phyloP scores from a whole-genome alignment of 208 protist genomes.

The Borovskyia barvae region DNA sequence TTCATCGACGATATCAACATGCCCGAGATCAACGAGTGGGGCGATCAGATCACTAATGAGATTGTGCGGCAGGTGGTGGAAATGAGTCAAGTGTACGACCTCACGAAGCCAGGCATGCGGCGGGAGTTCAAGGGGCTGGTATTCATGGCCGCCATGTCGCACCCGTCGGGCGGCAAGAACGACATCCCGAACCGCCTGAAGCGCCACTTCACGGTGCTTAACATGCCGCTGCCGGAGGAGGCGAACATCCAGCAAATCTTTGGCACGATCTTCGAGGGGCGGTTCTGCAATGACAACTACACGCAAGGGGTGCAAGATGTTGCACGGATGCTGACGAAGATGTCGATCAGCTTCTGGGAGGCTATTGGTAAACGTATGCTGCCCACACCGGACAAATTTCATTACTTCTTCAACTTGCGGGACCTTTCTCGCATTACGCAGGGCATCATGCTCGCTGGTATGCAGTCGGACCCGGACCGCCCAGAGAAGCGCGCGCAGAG shows the following conservation, averaged over 20 bases:
- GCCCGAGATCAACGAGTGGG: conserved; percentile 96
- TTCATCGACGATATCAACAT: conserved; percentile 98
- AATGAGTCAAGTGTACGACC: conserved; percentile 84
- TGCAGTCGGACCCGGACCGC: conserved; percentile 83
- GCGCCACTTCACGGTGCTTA: conserved; percentile 96
- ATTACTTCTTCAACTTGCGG: conserved; percentile 99
- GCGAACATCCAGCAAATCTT: conserved; percentile 94
- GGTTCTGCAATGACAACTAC: conserved; percentile 91
- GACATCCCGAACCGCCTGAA: conserved; percentile 98
- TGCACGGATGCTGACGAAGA: conserved; percentile 86
- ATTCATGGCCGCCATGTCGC: conserved; percentile 97
- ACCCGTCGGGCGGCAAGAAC: conserved; percentile 97
- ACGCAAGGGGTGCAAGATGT: conserved; percentile 82
- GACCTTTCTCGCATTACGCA: conserved; percentile 96
- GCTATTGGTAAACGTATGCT: conserved; percentile 92
- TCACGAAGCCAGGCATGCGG: conserved; percentile 90
- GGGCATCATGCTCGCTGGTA: conserved; percentile 92
- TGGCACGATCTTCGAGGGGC: conserved; percentile 89
- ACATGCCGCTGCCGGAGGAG: conserved; percentile 95
- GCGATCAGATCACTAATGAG: conserved; percentile 96
- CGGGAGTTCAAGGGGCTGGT: conserved; percentile 94
- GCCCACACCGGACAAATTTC: conserved; percentile 97
- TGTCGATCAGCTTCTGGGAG: conserved; percentile 93
- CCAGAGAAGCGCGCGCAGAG: conserved; percentile 86
- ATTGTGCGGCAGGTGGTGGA: conserved; percentile 94